phyloP scores from a whole-genome alignment of 768 basidiomycete genomes.

The Tephrocybe sp. region DNA sequence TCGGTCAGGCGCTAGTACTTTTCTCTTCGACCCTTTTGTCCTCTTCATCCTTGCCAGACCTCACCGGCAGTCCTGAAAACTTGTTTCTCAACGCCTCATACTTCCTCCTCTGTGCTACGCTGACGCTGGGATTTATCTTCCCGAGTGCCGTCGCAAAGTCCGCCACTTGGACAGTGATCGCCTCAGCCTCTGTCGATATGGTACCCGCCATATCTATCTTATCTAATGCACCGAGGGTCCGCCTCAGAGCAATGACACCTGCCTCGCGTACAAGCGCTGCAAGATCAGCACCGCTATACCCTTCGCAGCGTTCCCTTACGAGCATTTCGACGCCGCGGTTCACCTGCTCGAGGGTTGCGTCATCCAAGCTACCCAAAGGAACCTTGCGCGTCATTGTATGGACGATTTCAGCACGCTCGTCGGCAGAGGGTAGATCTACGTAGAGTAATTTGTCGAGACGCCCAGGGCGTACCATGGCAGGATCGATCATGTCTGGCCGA shows the following conservation, averaged over 20 bases:
- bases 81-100: constrained; percentile 81
- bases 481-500: constrained; percentile 95
- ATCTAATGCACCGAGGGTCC: constrained; percentile 66
- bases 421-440: constrained; percentile 75
- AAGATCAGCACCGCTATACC: constrained; percentile 90
- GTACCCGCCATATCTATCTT: constrained; percentile 42
- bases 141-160: constrained; percentile 77
- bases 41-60: constrained; percentile 42
- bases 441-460: constrained; percentile 92
- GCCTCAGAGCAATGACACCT: constrained; percentile 77
- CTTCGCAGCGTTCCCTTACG: constrained; percentile 66
- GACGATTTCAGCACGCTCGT: constrained; percentile 82
- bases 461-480: constrained; percentile 96
- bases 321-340: constrained; percentile 38
- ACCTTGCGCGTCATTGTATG: constrained; percentile 71
- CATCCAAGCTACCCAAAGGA: constrained; percentile 45
- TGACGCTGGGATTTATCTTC: constrained; percentile 88
- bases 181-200: constrained; percentile 16
- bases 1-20: not conserved
- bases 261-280: constrained; percentile 88
- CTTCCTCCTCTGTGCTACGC: constrained; percentile 69
- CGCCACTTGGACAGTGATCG: constrained; percentile 48
- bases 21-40: constrained; percentile 29
- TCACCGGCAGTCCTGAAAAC: constrained; percentile 76
- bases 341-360: constrained; percentile 16